Conservation (phyloP, 768 basidiomycete genomes). For the Leccinum fibrillosum region DNA sequence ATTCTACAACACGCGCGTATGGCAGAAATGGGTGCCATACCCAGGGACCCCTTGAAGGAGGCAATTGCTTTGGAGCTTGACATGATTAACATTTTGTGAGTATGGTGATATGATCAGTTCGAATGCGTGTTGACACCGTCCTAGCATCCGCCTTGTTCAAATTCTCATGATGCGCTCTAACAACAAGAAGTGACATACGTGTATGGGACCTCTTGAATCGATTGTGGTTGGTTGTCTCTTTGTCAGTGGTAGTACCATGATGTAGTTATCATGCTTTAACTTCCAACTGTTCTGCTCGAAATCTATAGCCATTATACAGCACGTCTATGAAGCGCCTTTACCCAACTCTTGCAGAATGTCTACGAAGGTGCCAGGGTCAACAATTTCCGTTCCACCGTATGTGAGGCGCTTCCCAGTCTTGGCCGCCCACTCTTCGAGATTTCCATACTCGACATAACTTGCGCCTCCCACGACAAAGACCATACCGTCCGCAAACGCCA, state of each 20-base stretch:
- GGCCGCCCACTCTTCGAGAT: constrained; percentile 89
- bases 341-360: constrained; percentile 65
- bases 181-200: constrained; percentile 48
- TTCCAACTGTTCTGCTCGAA: not conserved
- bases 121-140: constrained; percentile 11
- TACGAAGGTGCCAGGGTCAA: constrained; percentile 87
- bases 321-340: constrained; percentile 33
- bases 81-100: constrained; percentile 88
- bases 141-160: constrained; percentile 76
- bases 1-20: constrained; percentile 74
- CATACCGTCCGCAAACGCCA: constrained; percentile 85
- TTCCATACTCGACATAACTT: constrained; percentile 96
- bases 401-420: constrained; percentile 82
- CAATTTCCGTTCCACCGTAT: constrained; percentile 94
- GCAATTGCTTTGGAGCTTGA: constrained; percentile 78
- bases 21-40: constrained; percentile 63
- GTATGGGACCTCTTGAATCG: not conserved
- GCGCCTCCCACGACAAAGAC: constrained; percentile 97
- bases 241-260: constrained; percentile 13
- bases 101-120: constrained; percentile 1
- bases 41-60: constrained; percentile 74
- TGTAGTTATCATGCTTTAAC: not conserved
- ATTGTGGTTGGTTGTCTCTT: not conserved
- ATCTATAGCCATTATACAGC: constrained; percentile 41
- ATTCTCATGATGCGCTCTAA: constrained; percentile 65